Base-by-base conservation (phyloP, 140 eudicot species). In the Ambrosia hybrid region DNA sequence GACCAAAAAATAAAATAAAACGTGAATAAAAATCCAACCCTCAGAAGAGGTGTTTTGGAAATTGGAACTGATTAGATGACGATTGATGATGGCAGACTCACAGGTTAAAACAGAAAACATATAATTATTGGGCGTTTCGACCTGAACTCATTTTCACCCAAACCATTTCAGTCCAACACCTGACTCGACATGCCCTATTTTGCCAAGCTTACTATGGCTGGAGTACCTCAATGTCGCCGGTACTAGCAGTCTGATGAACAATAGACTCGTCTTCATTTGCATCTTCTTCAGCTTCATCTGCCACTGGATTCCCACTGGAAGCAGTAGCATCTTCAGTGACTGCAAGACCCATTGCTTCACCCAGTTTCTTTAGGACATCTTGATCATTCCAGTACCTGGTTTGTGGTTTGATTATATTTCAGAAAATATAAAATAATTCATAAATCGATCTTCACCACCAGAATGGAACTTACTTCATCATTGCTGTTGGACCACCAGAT, bases 311-410 rank as follows among this genome's bases (percentile, higher is more conserved):
- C 67, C 83, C 92, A 64, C 84, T 71, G 26, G 96, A 79, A 30
- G 78, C 66, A 6, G 85, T 71, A 59, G 79, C 82, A 15, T 82
- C 95, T 45, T 85, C 96, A 30, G 72, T 67, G 52, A 79, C 95
- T 52, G 96, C 84, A 75, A 87, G 87, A 51, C 96, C 98, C 96
- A 92, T 92, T 49, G 96, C 96, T 85, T 92, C 96, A 30, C 96
- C 98, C 76, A 92, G 73, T 78, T 92, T 92, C 80, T 85, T 83
- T 9, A 92, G 77, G 72, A 92, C 89, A 26, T 85, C 95, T 68
- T 76, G 86, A 81, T 92, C 98, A 79, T 92, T 89, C 98, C 98
- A 89, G 78, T 92, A 92, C 90, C 98, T 92, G 75, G 9, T 51
- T 75, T 67, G 67, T 33, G 14, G 39, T 14, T 26, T 26, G 5